phyloP scores from a whole-genome alignment of 2,329 filamentous ascomycete genomes.

The Diaporthe batatas region DNA sequence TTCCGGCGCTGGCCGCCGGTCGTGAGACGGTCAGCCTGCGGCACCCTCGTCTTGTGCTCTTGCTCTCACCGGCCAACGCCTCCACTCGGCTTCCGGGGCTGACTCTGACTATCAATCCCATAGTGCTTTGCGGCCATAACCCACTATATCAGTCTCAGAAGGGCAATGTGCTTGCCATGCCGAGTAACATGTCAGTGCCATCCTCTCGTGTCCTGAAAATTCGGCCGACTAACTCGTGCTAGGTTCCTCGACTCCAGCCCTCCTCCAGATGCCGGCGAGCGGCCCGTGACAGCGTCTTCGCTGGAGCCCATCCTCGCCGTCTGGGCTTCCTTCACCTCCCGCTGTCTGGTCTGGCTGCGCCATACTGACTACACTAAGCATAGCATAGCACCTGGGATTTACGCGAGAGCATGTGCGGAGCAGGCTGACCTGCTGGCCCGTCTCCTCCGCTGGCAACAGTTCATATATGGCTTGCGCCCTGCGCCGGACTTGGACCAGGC shows the following conservation, averaged over 20 bases:
- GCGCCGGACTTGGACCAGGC: not conserved
- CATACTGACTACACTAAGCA: constrained; percentile 19
- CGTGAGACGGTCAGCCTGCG: too few species aligned
- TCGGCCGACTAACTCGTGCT: too few species aligned
- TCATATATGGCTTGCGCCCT: not conserved
- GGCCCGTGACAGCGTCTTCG: not conserved
- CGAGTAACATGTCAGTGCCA: not conserved
- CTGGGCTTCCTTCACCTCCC: constrained; percentile 11
- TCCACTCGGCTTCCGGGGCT: not conserved
- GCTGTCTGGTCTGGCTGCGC: constrained; percentile 4
- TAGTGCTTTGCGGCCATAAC: constrained; percentile 24
- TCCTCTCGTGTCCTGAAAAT: too few species aligned
- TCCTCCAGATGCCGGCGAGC: not conserved
- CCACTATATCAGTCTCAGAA: constrained; percentile 21
- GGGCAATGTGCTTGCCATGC: constrained; percentile 13
- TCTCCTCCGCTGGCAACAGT: not conserved
- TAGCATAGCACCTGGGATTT: not conserved
- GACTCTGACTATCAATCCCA: not conserved
- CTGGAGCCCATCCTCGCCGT: not conserved
- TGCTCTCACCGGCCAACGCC: too few species aligned
- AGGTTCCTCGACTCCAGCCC: constrained; percentile 14
- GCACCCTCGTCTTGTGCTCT: too few species aligned
- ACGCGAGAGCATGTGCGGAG: not conserved
- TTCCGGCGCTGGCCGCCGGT: too few species aligned
- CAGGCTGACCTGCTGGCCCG: not conserved